phyloP scores from a whole-genome alignment of 2,329 filamentous ascomycete species.

The Colletotrichum orbiculare region DNA sequence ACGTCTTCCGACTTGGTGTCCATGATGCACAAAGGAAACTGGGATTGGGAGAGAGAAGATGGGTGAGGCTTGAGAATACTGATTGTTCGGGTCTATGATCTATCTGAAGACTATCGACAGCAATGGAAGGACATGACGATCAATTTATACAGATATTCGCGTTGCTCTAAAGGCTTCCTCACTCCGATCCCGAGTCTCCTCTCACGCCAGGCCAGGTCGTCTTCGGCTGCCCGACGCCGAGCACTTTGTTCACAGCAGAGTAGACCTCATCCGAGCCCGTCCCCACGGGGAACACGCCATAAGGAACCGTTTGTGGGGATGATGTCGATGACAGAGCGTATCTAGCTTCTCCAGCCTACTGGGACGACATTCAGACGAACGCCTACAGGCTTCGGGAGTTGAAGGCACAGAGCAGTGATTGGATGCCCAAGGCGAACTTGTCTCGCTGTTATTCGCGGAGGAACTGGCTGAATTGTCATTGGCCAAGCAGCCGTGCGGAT shows the following conservation, averaged over 20 bases:
- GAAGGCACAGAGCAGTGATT: too few species aligned
- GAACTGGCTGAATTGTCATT: constrained; percentile 5
- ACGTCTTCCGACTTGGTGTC: constrained; percentile 6
- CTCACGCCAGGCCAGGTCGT: too few species aligned
- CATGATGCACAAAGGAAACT: neutral
- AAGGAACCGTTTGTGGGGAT: constrained; percentile 1
- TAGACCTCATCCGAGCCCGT: neutral
- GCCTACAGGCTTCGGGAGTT: too few species aligned
- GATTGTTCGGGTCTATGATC: too few species aligned
- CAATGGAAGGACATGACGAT: too few species aligned
- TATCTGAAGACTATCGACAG: too few species aligned
- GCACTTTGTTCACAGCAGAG: too few species aligned
- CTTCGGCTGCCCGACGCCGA: too few species aligned
- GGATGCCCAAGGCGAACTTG: too few species aligned
- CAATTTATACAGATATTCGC: too few species aligned
- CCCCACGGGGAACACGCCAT: constrained; percentile 5
- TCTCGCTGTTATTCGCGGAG: neutral
- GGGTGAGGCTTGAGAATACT: constrained; percentile 2
- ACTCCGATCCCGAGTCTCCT: too few species aligned
- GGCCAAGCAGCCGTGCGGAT: neutral
- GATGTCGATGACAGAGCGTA: neutral
- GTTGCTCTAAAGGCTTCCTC: too few species aligned
- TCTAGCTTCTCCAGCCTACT: neutral
- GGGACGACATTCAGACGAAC: neutral
- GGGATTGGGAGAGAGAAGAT: neutral